phyloP scores from a whole-genome alignment of 106 monocot genomes.

The Dendrobium huoshanense region DNA sequence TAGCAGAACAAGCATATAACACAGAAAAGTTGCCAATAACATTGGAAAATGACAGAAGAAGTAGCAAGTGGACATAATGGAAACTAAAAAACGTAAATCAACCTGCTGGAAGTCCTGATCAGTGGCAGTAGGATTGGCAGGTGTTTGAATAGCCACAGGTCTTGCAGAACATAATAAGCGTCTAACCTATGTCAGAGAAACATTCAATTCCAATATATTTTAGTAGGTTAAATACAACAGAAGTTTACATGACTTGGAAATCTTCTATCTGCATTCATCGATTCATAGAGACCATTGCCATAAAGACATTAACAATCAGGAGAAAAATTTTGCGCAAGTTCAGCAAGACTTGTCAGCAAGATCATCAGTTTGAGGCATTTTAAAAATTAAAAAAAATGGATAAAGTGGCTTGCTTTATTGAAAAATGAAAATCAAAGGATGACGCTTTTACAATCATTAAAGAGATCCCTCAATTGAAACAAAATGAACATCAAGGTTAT shows the following conservation, averaged over 20 bases:
- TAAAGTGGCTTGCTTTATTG: neutral
- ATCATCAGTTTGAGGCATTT: neutral
- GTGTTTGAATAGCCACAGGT: conserved; percentile 68
- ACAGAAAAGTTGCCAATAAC: neutral
- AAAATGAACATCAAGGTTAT: too few relatives aligned
- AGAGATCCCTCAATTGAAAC: too few relatives aligned
- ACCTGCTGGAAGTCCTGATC: conserved; percentile 99
- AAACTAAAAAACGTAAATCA: neutral
- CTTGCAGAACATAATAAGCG: conserved; percentile 84
- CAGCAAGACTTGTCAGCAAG: neutral
- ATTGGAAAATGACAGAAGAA: neutral
- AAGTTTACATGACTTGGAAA: neutral
- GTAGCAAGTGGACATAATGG: neutral
- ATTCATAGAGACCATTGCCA: neutral
- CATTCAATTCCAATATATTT: neutral
- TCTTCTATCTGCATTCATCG: neutral
- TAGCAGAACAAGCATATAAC: neutral
- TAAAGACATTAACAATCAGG: neutral
- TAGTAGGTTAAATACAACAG: neutral
- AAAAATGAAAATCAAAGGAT: neutral
- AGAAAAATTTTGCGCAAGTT: neutral
- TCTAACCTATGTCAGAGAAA: conserved; percentile 50
- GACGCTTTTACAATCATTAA: too few relatives aligned
- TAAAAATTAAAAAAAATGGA: neutral
- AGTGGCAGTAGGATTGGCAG: conserved; percentile 67